Base-by-base conservation (phyloP, 768 basidiomycete species). In the Mycena crocata region DNA sequence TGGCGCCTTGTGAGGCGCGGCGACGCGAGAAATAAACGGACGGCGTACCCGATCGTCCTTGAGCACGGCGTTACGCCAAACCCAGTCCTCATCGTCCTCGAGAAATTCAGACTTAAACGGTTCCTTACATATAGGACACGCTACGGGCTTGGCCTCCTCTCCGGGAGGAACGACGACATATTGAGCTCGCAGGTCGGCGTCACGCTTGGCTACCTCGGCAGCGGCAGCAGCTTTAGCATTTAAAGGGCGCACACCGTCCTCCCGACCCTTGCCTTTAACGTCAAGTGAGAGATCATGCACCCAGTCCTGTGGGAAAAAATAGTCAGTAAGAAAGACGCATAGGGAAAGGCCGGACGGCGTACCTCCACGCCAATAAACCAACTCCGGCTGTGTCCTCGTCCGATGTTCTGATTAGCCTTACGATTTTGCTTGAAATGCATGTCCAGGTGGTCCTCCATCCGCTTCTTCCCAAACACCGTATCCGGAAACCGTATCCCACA, bases 91-190 rank as follows among this genome's bases (percentile, higher is more conserved):
- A 66, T 96, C 95, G 51, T 98, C 96, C 76, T 98, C 95, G 62
- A 90, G 79, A 76, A 93, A 99, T 82, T 98, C 97, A 70, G 90
- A 89, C 83, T 94, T 93, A 78, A 98, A 85, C 61, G 78, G 79
- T 79, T 99, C 97, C 83, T 97, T 98, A 88, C 98, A 99, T 71
- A 99, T 93, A 28, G 96, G 95, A 84, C 97, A 99, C 68, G 91
- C 89, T 72, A 94, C 80, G 28, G 87, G 82, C 74, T 90, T 91
- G 59, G 94, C 93, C 76, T 95, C 95, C 80, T 93, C 92, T 69
- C 92, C 93, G 40, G 91, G 85, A n/a, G 96, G 96, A 40, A 97
- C 93, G 72, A 94, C 89, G 71, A 99, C 93, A 84, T 86, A 93
- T 71, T 88, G 89, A 39, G 89, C 86, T 74, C 87, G 88, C 71